Base-by-base conservation (phyloP, 495 filamentous ascomycete genomes). In the Trichocladium antarcticum region DNA sequence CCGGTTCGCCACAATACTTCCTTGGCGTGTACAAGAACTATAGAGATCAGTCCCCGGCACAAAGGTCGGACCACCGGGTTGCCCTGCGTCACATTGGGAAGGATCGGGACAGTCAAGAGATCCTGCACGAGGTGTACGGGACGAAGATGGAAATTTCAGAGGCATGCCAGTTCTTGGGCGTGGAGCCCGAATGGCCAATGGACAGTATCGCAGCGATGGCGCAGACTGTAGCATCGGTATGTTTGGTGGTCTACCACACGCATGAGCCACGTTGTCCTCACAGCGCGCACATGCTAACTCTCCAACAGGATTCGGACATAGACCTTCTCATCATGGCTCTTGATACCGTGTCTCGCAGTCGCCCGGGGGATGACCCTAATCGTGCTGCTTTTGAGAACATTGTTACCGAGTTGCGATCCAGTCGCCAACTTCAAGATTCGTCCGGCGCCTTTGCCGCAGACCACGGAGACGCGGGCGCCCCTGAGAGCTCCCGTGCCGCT, bases 21-120 rank as follows among this genome's bases (percentile, higher is more conserved):
- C 41, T 62, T 15, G 10, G 50, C n/a, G 41, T 59, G 1, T 64
- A 64, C 47, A 44, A 15, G 16, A 49, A 49, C 5, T 57, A 37
- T 20, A 43, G 51, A 19, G 41, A 47, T 5, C 56, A 61, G 37
- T 57, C 57, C 5, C 56, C 58, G 10, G 49, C 42, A 1, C 60
- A 59, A 55, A 51, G 45, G 22, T 43, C 51, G 14, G 34, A 44
- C 4, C 54, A 59, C 37, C 51, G 63, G 37, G 27, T 45, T 9
- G 39, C 42, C 14, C 34, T 63, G 32, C 57, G 57, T 19, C 8
- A 44, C 45, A 66, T 63, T 38, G 59, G 42, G 38, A 44, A 42
- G n/a, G 56, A 62, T 20, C 38, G 45, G 14, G 12, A 55, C 8
- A 52, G 40, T 28, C 6, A 46, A 5, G 45, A 53, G 11, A 59